Conservation (phyloP, 2,329 filamentous ascomycete species). For the Beauveria asiatica region DNA sequence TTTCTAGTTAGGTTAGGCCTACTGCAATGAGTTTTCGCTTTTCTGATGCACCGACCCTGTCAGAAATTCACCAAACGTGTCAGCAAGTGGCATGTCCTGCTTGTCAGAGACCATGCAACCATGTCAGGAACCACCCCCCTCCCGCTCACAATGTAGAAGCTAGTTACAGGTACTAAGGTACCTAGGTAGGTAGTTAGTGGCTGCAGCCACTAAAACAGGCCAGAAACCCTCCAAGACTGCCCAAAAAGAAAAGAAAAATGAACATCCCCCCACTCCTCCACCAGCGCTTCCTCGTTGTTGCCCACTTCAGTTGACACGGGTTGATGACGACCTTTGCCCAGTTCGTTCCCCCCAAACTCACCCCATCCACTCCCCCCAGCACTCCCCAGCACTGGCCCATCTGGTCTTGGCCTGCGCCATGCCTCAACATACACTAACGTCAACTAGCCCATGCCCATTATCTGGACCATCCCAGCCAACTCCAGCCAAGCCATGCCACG, state of each 20-base stretch:
- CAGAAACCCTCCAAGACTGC: not conserved
- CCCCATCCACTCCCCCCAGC: not conserved
- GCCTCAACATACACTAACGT: not conserved
- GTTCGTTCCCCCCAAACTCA: not conserved
- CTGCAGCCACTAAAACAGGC: not conserved
- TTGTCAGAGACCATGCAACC: no score
- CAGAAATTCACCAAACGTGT: no score
- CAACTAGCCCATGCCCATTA: not conserved
- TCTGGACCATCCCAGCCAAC: constrained; percentile 1
- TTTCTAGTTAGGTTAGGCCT: no score
- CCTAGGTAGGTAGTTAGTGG: not conserved
- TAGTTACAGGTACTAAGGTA: not conserved
- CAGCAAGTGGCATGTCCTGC: no score
- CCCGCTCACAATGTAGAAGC: no score
- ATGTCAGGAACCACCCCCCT: no score
- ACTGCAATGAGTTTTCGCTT: no score
- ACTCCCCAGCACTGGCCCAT: not conserved
- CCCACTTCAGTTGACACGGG: no score
- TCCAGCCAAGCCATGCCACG: constrained; percentile 10
- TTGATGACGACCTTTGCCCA: no score
- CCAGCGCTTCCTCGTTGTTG: not conserved
- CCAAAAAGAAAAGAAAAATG: no score
- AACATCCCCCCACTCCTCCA: not conserved
- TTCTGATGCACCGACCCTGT: no score
- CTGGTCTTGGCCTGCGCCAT: not conserved